phyloP scores from a whole-genome alignment of 2,329 filamentous ascomycete genomes.

The Verticillium tricorpus region DNA sequence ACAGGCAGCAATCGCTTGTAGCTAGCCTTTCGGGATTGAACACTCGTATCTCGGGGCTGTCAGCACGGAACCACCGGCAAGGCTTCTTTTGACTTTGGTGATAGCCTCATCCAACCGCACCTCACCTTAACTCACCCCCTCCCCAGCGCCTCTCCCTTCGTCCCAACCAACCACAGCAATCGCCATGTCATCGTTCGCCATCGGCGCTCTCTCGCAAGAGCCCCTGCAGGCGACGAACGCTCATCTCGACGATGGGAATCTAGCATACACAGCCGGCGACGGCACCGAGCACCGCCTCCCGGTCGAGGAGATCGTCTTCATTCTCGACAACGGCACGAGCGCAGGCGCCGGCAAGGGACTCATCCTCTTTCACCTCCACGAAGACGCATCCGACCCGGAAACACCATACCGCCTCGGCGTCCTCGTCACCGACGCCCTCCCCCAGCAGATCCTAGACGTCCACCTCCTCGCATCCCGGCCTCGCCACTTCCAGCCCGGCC shows the following conservation, averaged over 20 bases:
- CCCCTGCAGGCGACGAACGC: neutral
- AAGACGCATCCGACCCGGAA: slow-evolving; percentile 21
- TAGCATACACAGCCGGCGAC: slow-evolving; percentile 6
- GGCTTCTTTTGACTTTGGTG: no score
- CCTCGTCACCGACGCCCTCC: slow-evolving; percentile 26
- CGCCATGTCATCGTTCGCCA: neutral
- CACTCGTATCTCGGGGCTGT: no score
- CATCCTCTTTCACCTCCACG: slow-evolving; percentile 33
- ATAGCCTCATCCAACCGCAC: no score
- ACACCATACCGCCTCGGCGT: slow-evolving; percentile 23
- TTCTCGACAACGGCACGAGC: slow-evolving; percentile 4
- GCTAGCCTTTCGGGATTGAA: neutral
- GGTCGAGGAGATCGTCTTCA: slow-evolving; percentile 19
- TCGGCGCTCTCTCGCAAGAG: neutral
- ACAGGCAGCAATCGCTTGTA: neutral
- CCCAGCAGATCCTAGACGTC: slow-evolving; percentile 28
- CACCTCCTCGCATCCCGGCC: slow-evolving; percentile 34
- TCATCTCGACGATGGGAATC: slow-evolving; percentile 5
- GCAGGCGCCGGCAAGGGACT: neutral
- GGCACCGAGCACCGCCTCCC: slow-evolving; percentile 6
- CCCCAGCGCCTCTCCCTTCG: neutral
- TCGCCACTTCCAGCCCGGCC: slow-evolving; percentile 22
- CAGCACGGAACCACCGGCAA: no score
- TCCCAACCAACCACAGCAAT: neutral
- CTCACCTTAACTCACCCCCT: neutral